These are phyloP conservation scores for Verruconis gallopava DNA, from an alignment of 2,329 filamentous ascomycete genomes.

Conservation along the genomic window DNA sequence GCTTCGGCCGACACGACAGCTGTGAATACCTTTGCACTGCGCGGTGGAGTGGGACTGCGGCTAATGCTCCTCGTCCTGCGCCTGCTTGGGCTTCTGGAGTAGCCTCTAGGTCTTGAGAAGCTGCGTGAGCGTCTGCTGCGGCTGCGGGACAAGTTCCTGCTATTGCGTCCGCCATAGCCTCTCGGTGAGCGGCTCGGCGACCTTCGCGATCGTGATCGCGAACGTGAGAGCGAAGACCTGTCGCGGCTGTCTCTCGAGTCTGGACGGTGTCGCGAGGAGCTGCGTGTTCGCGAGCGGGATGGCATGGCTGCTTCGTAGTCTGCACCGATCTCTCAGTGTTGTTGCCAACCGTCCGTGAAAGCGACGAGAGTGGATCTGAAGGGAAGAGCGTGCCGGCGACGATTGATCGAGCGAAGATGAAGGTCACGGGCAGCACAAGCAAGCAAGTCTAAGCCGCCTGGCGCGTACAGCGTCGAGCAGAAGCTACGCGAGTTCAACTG, in stretches of 20 bases:
- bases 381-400: no score
- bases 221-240: conserved; percentile 5
- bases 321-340: no score
- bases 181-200: neutral
- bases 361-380: no score
- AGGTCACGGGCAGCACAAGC: no score
- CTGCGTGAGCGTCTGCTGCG: neutral
- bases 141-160: conserved; percentile 2
- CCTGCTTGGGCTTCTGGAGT: neutral
- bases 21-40: conserved; percentile 10
- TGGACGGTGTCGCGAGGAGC: neutral
- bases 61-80: conserved; percentile 6
- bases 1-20: no score
- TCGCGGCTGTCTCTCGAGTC: neutral
- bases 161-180: neutral
- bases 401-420: no score
- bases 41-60: conserved; percentile 3
- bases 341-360: no score
- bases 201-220: conserved; percentile 1
- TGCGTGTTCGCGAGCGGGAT: conserved; percentile 3
- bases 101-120: neutral
- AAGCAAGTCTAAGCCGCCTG: no score
- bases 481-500: no score
- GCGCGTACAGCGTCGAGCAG: no score
- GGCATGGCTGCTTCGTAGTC: no score